These are phyloP conservation scores for Fusarium domesticum DNA, from an alignment of 2,329 filamentous ascomycete genomes.

Conservation along the genomic window DNA sequence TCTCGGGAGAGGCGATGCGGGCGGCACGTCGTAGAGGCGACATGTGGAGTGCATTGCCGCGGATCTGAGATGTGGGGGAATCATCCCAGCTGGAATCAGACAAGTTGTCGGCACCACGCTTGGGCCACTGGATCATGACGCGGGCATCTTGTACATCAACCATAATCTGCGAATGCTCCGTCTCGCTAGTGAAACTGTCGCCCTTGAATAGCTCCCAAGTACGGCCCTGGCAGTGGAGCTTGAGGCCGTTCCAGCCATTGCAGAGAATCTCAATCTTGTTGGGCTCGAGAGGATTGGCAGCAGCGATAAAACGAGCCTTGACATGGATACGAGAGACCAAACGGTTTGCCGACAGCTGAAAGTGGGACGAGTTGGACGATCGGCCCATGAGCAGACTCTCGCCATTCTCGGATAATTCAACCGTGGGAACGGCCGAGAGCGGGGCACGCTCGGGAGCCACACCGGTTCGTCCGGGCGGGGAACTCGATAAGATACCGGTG, in stretches of 20 bases:
- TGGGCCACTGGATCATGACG: slow-evolving; percentile 86
- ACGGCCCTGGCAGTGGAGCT: slow-evolving; percentile 84
- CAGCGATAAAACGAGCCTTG: slow-evolving; percentile 76
- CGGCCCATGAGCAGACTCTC: slow-evolving; percentile 83
- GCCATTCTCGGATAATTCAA: slow-evolving; percentile 78
- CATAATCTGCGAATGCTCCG: slow-evolving; percentile 86
- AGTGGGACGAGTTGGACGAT: slow-evolving; percentile 92
- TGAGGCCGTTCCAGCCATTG: slow-evolving; percentile 93
- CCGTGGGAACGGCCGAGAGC: slow-evolving; percentile 75
- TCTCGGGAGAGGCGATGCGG: slow-evolving; percentile 72
- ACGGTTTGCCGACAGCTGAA: slow-evolving; percentile 87
- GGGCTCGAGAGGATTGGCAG: slow-evolving; percentile 62
- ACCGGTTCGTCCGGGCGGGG: slow-evolving; percentile 63
- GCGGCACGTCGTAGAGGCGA: slow-evolving; percentile 55
- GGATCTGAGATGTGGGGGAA: slow-evolving; percentile 41
- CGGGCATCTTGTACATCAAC: slow-evolving; percentile 91
- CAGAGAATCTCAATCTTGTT: slow-evolving; percentile 86
- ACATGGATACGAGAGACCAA: slow-evolving; percentile 93
- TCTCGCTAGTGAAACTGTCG: slow-evolving; percentile 86
- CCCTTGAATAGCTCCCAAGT: slow-evolving; percentile 84
- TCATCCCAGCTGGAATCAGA: slow-evolving; percentile 73
- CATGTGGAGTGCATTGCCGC: slow-evolving; percentile 48
- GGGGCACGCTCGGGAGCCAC: slow-evolving; percentile 75
- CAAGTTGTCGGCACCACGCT: slow-evolving; percentile 49
- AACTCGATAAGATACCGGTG: slow-evolving; percentile 85